Conservation (phyloP, 345 rosid genomes). For the Heritiera fomes region DNA sequence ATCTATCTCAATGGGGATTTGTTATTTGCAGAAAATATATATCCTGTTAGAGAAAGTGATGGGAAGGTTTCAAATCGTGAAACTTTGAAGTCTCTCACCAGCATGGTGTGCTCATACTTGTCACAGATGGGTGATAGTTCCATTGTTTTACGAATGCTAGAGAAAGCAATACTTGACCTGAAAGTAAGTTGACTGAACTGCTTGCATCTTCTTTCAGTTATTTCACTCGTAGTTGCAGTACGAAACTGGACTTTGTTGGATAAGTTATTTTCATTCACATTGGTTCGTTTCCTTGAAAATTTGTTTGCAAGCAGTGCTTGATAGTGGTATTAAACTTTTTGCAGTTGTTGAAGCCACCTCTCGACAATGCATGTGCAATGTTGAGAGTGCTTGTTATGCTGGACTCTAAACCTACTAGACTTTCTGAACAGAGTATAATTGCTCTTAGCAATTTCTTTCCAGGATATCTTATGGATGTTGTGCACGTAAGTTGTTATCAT, state of each 20-base stretch:
- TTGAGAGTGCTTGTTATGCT: conserved; percentile 59
- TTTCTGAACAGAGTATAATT: conserved; percentile 58
- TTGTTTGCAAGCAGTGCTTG: background rate
- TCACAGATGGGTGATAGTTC: conserved; percentile 66
- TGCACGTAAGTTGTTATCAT: conserved; percentile 45
- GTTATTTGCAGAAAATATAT: conserved; percentile 45
- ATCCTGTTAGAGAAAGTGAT: conserved; percentile 28
- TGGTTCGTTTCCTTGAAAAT: background rate
- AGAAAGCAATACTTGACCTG: conserved; percentile 52
- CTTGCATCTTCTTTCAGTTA: conserved; percentile 3
- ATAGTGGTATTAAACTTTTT: conserved; percentile 22
- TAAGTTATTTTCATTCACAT: background rate
- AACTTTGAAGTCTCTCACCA: conserved; percentile 50
- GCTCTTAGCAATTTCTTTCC: conserved; percentile 54
- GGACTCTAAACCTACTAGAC: conserved; percentile 70
- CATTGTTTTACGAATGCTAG: conserved; percentile 56
- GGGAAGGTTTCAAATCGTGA: conserved; percentile 35
- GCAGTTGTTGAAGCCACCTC: conserved; percentile 49
- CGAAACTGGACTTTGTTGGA: background rate
- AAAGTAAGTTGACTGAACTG: conserved; percentile 50
- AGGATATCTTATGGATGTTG: conserved; percentile 56
- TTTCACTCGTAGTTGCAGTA: background rate
- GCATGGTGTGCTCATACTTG: conserved; percentile 50
- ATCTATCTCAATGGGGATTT: conserved; percentile 21
- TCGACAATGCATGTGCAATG: conserved; percentile 71